These are phyloP conservation scores for Penicillium sp. DNA, from an alignment of 2,329 filamentous ascomycete species.

Conservation along the genomic window DNA sequence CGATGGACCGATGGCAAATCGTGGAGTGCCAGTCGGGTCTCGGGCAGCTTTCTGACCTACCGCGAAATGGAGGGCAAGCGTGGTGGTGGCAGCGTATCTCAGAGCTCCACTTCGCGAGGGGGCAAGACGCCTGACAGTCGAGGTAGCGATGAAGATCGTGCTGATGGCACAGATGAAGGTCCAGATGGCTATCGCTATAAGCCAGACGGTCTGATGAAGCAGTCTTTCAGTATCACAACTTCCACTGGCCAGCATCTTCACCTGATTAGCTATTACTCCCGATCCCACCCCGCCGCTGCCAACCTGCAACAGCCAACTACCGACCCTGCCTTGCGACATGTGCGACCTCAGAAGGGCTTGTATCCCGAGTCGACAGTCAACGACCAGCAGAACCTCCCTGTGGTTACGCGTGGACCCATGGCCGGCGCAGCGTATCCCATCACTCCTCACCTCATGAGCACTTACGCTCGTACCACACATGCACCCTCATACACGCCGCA, in stretches of 20 bases:
- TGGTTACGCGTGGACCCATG: conserved; percentile 73
- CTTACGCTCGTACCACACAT: conserved; percentile 50
- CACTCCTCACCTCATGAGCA: conserved; percentile 53
- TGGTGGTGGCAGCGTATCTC: conserved; percentile 68
- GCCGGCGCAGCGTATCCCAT: conserved; percentile 54
- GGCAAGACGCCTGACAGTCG: conserved; percentile 80
- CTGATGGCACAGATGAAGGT: conserved; percentile 63
- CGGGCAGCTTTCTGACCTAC: conserved; percentile 95
- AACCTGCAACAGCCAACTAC: conserved; percentile 77
- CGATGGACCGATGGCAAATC: conserved; percentile 99
- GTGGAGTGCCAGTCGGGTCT: conserved; percentile 96
- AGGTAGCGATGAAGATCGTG: conserved; percentile 78
- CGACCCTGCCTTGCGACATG: conserved; percentile 75
- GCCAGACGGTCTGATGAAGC: conserved; percentile 96
- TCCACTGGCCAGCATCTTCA: conserved; percentile 87
- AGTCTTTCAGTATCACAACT: conserved; percentile 98
- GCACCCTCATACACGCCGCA: conserved; percentile 41
- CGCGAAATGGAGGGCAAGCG: conserved; percentile 98
- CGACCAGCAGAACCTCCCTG: conserved; percentile 75
- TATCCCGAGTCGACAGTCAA: conserved; percentile 95
- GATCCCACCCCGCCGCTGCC: conserved; percentile 68
- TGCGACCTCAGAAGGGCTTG: conserved; percentile 87
- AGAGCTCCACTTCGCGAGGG: conserved; percentile 54
- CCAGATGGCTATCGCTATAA: conserved; percentile 93
- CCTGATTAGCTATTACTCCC: conserved; percentile 93